Evolutionary conservation across 805 yeast genomes (phyloP).

Genomic region (Kodamaea leandrae): DNA sequence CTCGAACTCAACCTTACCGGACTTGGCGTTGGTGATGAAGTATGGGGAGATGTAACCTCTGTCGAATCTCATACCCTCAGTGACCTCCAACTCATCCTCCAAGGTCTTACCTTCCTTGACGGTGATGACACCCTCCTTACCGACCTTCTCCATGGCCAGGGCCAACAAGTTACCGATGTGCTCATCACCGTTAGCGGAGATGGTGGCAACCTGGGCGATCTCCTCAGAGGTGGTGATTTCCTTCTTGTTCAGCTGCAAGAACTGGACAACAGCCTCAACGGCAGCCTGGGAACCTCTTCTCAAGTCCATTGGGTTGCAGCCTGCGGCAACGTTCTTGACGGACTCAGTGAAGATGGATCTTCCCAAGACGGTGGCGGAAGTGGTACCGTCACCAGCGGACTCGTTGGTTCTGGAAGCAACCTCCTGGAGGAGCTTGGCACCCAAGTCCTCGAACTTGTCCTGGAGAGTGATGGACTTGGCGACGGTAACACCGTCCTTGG

Average conservation of each 20-base stretch:
- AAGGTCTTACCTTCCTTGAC: conserved; percentile 96
- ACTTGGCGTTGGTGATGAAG: conserved; percentile 90
- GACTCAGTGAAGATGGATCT: conserved; percentile 93
- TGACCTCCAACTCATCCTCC: conserved; percentile 94
- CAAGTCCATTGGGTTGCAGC: conserved; percentile 97
- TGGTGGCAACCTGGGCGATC: conserved; percentile 97
- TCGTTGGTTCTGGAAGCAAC: conserved; percentile 97
- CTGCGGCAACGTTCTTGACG: conserved; percentile 96
- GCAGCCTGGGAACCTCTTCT: conserved; percentile 98
- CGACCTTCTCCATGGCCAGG: conserved; percentile 96
- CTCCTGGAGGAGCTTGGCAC: conserved; percentile 92
- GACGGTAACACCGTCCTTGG: conserved; percentile 98
- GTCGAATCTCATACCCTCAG: conserved; percentile 97
- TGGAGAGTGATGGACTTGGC: conserved; percentile 79
- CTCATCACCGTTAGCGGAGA: conserved; percentile 92
- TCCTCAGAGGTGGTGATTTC: conserved; percentile 92
- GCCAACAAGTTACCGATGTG: conserved; percentile 92
- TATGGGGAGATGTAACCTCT: conserved; percentile 97
- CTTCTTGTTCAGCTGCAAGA: conserved; percentile 79
- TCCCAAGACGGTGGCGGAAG: conserved; percentile 95
- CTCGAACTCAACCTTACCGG: conserved; percentile 91
- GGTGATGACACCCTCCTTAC: conserved; percentile 98
- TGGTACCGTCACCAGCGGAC: conserved; percentile 98
- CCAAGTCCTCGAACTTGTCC: conserved; percentile 94
- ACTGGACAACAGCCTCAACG: conserved; percentile 87